A percentile compares a stretch with the other conserved stretches of the same genome.
These are phyloP conservation scores for Quercus aquifolioides DNA, from an alignment of 306 rosid species.

Conservation along the genomic window DNA sequence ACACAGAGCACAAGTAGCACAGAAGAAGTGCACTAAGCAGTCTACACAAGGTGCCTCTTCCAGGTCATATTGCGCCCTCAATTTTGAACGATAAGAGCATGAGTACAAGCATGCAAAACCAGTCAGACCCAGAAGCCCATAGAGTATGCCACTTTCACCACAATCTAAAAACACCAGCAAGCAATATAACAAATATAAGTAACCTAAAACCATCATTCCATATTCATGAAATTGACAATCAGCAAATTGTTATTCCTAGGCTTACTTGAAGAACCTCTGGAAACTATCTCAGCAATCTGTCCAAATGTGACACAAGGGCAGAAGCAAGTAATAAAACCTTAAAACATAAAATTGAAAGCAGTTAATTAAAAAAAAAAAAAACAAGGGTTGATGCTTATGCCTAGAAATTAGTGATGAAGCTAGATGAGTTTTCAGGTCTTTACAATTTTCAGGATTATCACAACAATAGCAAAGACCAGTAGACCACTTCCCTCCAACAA, in stretches of 20 bases:
- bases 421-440: constrained; percentile 11
- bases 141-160: constrained; percentile 31
- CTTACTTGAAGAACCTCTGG: constrained; percentile 53
- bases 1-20: constrained; percentile 63
- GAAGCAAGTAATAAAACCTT: constrained; percentile 59
- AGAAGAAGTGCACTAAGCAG: constrained; percentile 66
- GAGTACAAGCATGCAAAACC: constrained; percentile 60
- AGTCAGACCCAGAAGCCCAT: constrained; percentile 33
- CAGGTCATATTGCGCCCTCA: constrained; percentile 62
- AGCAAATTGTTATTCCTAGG: background rate
- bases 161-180: constrained; percentile 38
- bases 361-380: too few relatives aligned
- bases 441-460: constrained; percentile 61
- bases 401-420: background rate
- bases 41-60: constrained; percentile 71
- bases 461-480: constrained; percentile 61
- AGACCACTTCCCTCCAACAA: constrained; percentile 43
- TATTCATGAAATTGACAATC: background rate
- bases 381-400: background rate
- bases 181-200: background rate
- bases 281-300: constrained; percentile 54
- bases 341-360: background rate
- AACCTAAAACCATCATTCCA: background rate
- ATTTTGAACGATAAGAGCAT: constrained; percentile 46
- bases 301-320: constrained; percentile 81